These are phyloP conservation scores for Nigrospora osmanthi DNA, from an alignment of 2,329 filamentous ascomycete species.

Conservation along the genomic window DNA sequence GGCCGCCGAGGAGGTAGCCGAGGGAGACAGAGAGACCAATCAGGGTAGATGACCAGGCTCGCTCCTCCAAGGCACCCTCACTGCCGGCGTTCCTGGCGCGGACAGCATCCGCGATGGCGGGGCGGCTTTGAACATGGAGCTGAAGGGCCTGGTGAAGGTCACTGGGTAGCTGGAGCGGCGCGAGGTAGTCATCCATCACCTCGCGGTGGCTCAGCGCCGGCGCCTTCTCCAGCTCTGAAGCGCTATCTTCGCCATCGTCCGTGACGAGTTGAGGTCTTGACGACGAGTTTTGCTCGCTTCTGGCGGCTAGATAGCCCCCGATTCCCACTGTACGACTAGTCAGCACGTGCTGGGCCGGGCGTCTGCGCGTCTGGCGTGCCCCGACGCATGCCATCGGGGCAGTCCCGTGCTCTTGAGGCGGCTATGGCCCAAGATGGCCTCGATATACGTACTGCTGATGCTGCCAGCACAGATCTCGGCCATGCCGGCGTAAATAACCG, in stretches of 20 bases:
- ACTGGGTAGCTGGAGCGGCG: slow-evolving; percentile 13
- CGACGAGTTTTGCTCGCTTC: slow-evolving; percentile 33
- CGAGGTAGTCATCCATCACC: slow-evolving; percentile 13
- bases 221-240: slow-evolving; percentile 26
- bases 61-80: neutral
- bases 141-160: slow-evolving; percentile 14
- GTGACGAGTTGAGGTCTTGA: neutral
- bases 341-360: too few relatives aligned
- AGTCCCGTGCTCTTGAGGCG: too few relatives aligned
- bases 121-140: slow-evolving; percentile 10
- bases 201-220: slow-evolving; percentile 1
- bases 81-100: slow-evolving; percentile 28
- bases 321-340: slow-evolving; percentile 45
- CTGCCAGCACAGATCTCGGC: slow-evolving; percentile 70
- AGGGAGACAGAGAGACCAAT: slow-evolving; percentile 59
- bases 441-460: slow-evolving; percentile 43
- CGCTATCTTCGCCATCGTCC: neutral
- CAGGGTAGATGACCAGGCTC: slow-evolving; percentile 33
- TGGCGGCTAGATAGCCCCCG: slow-evolving; percentile 63
- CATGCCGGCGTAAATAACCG: slow-evolving; percentile 64
- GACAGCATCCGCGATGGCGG: slow-evolving; percentile 3
- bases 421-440: too few relatives aligned
- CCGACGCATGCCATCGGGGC: too few relatives aligned
- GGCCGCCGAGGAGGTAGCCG: slow-evolving; percentile 62
- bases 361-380: too few relatives aligned